Percentiles rank a stretch among this genome's conserved stretches.
These are phyloP conservation scores for Kondoa subrosea DNA, from an alignment of 768 basidiomycete species.

Conservation along the genomic window DNA sequence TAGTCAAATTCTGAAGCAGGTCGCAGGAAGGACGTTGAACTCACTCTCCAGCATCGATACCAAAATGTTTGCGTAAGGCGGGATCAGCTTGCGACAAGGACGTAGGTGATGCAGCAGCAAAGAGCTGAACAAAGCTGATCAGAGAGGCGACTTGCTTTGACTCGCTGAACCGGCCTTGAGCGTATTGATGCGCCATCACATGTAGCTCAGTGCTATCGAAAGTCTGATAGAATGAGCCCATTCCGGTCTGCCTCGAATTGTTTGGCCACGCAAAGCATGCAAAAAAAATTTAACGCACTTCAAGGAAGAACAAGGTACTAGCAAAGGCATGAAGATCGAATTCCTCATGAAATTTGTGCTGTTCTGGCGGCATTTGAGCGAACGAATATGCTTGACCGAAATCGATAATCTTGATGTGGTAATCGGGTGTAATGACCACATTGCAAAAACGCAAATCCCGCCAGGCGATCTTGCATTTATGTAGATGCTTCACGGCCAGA, in stretches of 20 bases:
- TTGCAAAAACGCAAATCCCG: not conserved
- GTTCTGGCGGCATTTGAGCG: not conserved
- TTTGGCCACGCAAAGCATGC: too few relatives aligned
- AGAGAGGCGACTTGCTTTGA: not conserved
- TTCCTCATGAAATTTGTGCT: not conserved
- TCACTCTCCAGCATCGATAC: not conserved
- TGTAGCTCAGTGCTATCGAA: not conserved
- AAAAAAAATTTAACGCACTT: too few relatives aligned
- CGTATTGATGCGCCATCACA: too few relatives aligned
- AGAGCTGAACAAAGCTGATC: not conserved
- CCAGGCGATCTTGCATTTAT: not conserved
- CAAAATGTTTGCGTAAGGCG: not conserved
- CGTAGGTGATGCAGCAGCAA: not conserved
- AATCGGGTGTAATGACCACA: not conserved
- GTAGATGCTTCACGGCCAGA: not conserved
- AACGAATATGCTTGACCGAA: not conserved
- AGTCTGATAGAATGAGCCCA: not conserved
- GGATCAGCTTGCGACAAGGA: not conserved
- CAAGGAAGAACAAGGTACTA: not conserved
- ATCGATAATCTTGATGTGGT: not conserved
- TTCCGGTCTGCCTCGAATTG: not conserved
- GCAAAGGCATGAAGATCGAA: not conserved
- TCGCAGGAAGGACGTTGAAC: too few relatives aligned
- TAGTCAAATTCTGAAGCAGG: too few relatives aligned
- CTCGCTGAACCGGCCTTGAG: not conserved